Percentiles rank a stretch among this genome's conserved stretches.
phyloP scores from a whole-genome alignment of 2,329 filamentous ascomycete species.

The Alternaria dauci region DNA sequence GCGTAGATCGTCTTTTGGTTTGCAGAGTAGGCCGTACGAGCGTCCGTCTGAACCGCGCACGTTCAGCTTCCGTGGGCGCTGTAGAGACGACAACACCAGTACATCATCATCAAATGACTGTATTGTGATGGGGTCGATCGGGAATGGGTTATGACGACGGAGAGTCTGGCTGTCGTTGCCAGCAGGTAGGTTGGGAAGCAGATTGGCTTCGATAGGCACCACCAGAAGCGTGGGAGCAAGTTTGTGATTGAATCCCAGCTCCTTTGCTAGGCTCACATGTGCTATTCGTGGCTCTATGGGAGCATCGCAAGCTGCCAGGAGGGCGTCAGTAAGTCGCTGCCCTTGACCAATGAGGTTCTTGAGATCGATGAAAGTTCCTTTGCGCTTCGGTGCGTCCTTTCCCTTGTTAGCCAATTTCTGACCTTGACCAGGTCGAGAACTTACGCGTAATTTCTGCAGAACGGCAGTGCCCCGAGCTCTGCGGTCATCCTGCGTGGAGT shows the following conservation, averaged over 20 bases:
- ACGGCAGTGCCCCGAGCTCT: constrained; percentile 60
- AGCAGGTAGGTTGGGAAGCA: constrained; percentile 81
- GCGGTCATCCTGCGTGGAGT: constrained; percentile 78
- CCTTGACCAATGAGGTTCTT: constrained; percentile 77
- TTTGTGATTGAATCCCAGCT: constrained; percentile 86
- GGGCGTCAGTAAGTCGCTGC: constrained; percentile 82
- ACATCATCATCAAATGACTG: constrained; percentile 84
- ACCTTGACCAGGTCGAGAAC: constrained; percentile 15
- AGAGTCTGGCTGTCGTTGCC: constrained; percentile 73
- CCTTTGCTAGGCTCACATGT: constrained; percentile 76
- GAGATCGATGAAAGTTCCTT: constrained; percentile 67
- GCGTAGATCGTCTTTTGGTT: constrained; percentile 96
- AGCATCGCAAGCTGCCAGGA: constrained; percentile 81
- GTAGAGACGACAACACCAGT: constrained; percentile 86
- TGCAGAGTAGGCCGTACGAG: constrained; percentile 89
- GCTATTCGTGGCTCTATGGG: constrained; percentile 75
- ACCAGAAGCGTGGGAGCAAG: constrained; percentile 83
- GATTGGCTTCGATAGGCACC: constrained; percentile 84
- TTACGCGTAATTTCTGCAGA: constrained; percentile 52
- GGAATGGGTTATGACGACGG: constrained; percentile 82
- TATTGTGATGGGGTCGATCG: constrained; percentile 85
- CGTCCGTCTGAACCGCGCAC: constrained; percentile 89
- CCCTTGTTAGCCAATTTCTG: constrained; percentile 44
- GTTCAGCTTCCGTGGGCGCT: constrained; percentile 88
- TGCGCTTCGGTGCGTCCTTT: constrained; percentile 63